Conservation (phyloP, 2,329 filamentous ascomycete species). For the Emergomyces pasteurianus region DNA sequence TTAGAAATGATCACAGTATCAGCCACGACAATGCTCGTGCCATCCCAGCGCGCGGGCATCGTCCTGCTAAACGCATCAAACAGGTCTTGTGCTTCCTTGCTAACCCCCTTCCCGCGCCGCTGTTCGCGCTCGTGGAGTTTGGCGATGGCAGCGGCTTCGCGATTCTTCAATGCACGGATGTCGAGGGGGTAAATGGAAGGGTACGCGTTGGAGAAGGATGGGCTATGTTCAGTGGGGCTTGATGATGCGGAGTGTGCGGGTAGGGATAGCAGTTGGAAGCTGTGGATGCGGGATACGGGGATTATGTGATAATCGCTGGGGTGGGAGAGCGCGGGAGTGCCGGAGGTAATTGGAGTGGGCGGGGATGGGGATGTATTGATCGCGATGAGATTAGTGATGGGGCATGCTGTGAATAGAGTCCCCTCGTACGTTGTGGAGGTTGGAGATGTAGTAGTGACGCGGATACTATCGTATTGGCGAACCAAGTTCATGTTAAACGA, state of each 20-base stretch:
- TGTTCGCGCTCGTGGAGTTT: constrained; percentile 46
- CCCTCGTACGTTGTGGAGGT: constrained; percentile 45
- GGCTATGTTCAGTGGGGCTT: constrained; percentile 15
- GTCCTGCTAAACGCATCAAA: constrained; percentile 51
- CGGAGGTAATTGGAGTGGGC: constrained; percentile 25
- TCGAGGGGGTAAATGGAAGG: constrained; percentile 38
- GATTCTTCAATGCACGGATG: constrained; percentile 40
- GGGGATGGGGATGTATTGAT: constrained; percentile 43
- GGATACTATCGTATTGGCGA: constrained; percentile 39
- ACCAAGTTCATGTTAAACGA: not conserved
- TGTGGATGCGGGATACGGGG: constrained; percentile 46
- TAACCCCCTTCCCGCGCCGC: constrained; percentile 49
- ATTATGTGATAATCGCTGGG: constrained; percentile 50
- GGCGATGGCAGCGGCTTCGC: constrained; percentile 44
- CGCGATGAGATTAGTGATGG: constrained; percentile 48
- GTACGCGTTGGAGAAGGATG: constrained; percentile 37
- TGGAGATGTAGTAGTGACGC: constrained; percentile 43
- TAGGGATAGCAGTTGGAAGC: constrained; percentile 43
- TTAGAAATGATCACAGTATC: constrained; percentile 48
- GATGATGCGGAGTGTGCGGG: constrained; percentile 1
- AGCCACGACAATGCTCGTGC: constrained; percentile 46
- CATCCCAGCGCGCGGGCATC: constrained; percentile 50
- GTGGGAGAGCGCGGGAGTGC: constrained; percentile 25
- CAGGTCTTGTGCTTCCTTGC: constrained; percentile 49
- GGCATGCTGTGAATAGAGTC: constrained; percentile 50